Evolutionary conservation across 2,329 filamentous ascomycete species (phyloP), one percentile per base, ranked within the genome.

Genomic region (Leptographium lundbergii): DNA sequence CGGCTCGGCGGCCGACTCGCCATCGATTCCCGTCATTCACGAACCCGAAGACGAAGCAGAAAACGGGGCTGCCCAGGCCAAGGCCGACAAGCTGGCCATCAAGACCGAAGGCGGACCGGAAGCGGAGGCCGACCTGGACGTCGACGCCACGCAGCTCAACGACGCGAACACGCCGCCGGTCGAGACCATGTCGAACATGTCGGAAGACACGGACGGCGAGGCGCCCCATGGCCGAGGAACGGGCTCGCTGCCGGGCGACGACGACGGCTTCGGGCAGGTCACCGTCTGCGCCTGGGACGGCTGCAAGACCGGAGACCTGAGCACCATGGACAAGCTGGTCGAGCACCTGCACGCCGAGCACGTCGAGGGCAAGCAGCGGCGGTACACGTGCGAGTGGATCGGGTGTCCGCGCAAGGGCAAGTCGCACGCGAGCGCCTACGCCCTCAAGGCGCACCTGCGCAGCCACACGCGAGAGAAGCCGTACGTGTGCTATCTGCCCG

Each of bases 401-500:
- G 92, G 92, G 65, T 99, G 94, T 71, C 81, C 79, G 57, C 77
- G 91, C 62, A 97, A 96, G 75, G 90, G 91, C 61, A 84, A 94
- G 72, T 85, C 89, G 22, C 94, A 99, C 73, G 92, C 92, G 1
- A 96, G 91, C 67, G 94, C 90, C 2, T 99, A 99, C 74, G 94
- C 94, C 5, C 76, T 99, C 63, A 91, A 95, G 71, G 94, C 94
- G 11, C 94, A 99, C 69, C 96, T 99, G 91, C 81, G 94, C 66
- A 96, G 91, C 70, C 94, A 99, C 71, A 99, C 94, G 1, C 83
- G 94, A 68, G 94, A 99, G 78, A 99, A 99, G 75, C 94, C 94
- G 0, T 97, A 97, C 70, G 96, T 96, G 74, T 99, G 94, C 73
- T 89, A 91, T 34, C 74, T 99, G 48, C 94, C 94, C 60, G 94